phyloP scores from a whole-genome alignment of 1,284 basidiomycete species.

The Golubevia sp. region DNA sequence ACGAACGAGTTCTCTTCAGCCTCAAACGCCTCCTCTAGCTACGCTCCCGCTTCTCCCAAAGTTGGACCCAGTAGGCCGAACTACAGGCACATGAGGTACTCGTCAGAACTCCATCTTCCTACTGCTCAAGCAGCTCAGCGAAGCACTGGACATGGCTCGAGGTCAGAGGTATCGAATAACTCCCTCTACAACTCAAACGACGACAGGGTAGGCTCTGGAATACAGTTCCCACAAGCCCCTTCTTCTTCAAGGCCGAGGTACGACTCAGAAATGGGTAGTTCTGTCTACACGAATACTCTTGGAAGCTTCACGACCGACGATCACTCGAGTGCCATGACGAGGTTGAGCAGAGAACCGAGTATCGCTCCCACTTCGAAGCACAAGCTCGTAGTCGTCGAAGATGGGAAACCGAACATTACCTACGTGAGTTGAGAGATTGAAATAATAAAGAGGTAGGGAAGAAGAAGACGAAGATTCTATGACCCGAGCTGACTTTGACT shows the following conservation, averaged over 20 bases:
- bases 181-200: not conserved
- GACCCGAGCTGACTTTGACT: not conserved
- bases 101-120: slow-evolving; percentile 40
- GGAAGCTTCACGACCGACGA: slow-evolving; percentile 29
- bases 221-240: slow-evolving; percentile 9
- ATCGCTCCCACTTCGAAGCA: slow-evolving; percentile 62
- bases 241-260: slow-evolving; percentile 27
- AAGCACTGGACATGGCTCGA: not conserved
- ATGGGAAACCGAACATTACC: slow-evolving; percentile 77
- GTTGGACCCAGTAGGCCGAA: slow-evolving; percentile 15
- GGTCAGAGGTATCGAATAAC: not conserved
- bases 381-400: slow-evolving; percentile 78
- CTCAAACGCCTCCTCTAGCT: slow-evolving; percentile 15
- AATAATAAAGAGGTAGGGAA: not conserved
- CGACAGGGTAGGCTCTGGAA: not conserved
- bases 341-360: slow-evolving; percentile 18
- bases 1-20: slow-evolving; percentile 15
- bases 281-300: slow-evolving; percentile 41
- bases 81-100: slow-evolving; percentile 42
- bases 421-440: slow-evolving; percentile 70
- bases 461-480: slow-evolving; percentile 4
- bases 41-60: slow-evolving; percentile 21
- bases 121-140: not conserved
- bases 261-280: slow-evolving; percentile 37
- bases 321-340: slow-evolving; percentile 17